Evolutionary conservation across 768 basidiomycete species (phyloP), one percentile per base, ranked within the genome.

Genomic region (Tylopilus cervinicoccineus): DNA sequence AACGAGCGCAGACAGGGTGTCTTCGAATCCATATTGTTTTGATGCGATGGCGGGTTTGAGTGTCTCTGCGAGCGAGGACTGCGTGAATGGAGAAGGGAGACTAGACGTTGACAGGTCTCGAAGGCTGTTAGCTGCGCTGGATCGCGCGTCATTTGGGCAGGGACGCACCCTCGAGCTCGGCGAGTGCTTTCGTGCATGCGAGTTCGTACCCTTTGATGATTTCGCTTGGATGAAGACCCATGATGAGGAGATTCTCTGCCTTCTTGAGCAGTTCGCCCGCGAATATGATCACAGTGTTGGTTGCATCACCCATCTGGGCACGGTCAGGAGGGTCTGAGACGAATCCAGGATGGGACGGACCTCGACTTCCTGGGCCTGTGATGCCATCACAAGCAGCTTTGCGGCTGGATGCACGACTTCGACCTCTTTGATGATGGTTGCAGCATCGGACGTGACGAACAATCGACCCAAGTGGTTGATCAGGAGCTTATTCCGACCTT

Each of bases 401-500:
- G 94, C 96, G 6, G 95, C 96, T 1, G 96, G 96, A 69, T 99
- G 96, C 14, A 98, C 93, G 48, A 99, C 93, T 65, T 99, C 96
- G 63, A 98, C 84, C 72, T 99, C 96, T 55, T 87, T 80, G 62
- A 99, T 93, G 70, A 99, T 98, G 50, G 95, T 98, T 12, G 96
- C 96, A 10, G 96, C 95, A 80, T 99, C 95, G 39, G 93, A 95
- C 28, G 96, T 99, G 51, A 98, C 94, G 70, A 98, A 98, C 32
- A 97, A 77, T 67, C 84, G 79, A 46, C 93, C 93, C 29, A 99
- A 77, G 70, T 98, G 95, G 69, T 99, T 99, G 72, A 99, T 95
- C 66, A 99, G 73, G 46, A 99, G 83, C 70, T 99, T 99, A 71
- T 97, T 99, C 44, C 95, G 81, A 40, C 95, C 95, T 92, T 61